Evolutionary conservation across 2,329 filamentous ascomycete species (phyloP).

Genomic region (Claviceps sp.): DNA sequence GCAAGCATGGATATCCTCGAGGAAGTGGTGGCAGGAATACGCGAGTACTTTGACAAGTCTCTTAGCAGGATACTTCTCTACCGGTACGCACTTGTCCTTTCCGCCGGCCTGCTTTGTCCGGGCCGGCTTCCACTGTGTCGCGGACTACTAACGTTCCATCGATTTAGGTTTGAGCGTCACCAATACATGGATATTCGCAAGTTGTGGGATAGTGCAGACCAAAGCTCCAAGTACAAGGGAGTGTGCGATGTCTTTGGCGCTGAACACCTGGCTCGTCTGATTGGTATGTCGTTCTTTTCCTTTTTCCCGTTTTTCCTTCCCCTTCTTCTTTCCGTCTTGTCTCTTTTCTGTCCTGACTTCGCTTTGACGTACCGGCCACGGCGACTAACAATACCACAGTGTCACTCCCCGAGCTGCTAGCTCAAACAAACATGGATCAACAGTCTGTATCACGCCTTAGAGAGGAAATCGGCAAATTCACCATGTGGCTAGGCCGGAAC

Average conservation of each 20-base stretch:
- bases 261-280: constrained; percentile 78
- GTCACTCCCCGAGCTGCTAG: constrained; percentile 80
- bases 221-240: constrained; percentile 54
- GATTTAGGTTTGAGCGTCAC: constrained; percentile 67
- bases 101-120: neutral
- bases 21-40: constrained; percentile 74
- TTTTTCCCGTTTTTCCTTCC: neutral
- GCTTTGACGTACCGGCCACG: neutral
- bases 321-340: neutral
- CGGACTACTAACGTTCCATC: neutral
- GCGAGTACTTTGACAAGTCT: constrained; percentile 87
- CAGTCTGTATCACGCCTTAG: constrained; percentile 80
- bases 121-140: neutral
- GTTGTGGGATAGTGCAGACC: constrained; percentile 48
- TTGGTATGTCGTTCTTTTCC: constrained; percentile 47
- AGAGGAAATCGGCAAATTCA: constrained; percentile 79
- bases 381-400: constrained; percentile 36
- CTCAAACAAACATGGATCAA: constrained; percentile 95
- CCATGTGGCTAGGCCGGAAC: constrained; percentile 69
- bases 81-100: constrained; percentile 28
- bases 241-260: constrained; percentile 79
- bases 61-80: constrained; percentile 85
- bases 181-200: constrained; percentile 73
- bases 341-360: neutral
- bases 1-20: constrained; percentile 76